phyloP scores from a whole-genome alignment of 2,329 filamentous ascomycete genomes.

The Penicillium sp. region DNA sequence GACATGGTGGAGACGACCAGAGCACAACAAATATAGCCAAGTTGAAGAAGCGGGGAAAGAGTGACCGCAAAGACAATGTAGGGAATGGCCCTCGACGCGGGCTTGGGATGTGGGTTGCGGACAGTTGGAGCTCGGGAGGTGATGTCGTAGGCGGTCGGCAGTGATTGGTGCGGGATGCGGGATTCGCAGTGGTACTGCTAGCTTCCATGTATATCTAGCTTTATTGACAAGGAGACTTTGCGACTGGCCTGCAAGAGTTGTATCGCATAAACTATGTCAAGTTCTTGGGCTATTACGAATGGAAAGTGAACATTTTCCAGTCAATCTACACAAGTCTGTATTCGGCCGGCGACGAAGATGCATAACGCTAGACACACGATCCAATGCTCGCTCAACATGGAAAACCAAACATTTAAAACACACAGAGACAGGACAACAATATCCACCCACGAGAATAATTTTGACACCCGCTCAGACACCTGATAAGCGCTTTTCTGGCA shows the following conservation, averaged over 20 bases:
- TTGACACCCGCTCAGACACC: slow-evolving; percentile 6
- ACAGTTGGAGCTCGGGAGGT: slow-evolving; percentile 20
- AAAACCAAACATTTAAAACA: slow-evolving; percentile 3
- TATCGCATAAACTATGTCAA: too few species aligned
- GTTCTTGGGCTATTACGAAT: too few species aligned
- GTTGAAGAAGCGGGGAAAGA: too few species aligned
- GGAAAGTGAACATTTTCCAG: not conserved
- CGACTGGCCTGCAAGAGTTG: too few species aligned
- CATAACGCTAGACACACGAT: slow-evolving; percentile 18
- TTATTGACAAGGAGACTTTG: too few species aligned
- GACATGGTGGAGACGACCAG: slow-evolving; percentile 36
- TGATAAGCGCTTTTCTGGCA: slow-evolving; percentile 1
- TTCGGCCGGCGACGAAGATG: slow-evolving; percentile 12
- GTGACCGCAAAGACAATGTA: too few species aligned
- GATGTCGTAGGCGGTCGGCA: slow-evolving; percentile 30
- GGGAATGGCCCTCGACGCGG: slow-evolving; percentile 17
- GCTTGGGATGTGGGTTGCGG: slow-evolving; percentile 10
- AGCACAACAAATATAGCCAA: too few species aligned
- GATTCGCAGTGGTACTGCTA: slow-evolving; percentile 1
- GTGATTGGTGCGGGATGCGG: slow-evolving; percentile 19
- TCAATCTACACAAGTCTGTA: slow-evolving; percentile 10
- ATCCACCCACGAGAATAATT: slow-evolving; percentile 16
- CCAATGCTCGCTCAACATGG: slow-evolving; percentile 20
- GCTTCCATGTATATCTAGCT: too few species aligned
- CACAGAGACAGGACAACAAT: slow-evolving; percentile 5